Percentiles rank a stretch among this genome's conserved stretches.
These are phyloP conservation scores for Opeltia flavorubescens DNA, from an alignment of 495 filamentous ascomycete species.

Conservation along the genomic window DNA sequence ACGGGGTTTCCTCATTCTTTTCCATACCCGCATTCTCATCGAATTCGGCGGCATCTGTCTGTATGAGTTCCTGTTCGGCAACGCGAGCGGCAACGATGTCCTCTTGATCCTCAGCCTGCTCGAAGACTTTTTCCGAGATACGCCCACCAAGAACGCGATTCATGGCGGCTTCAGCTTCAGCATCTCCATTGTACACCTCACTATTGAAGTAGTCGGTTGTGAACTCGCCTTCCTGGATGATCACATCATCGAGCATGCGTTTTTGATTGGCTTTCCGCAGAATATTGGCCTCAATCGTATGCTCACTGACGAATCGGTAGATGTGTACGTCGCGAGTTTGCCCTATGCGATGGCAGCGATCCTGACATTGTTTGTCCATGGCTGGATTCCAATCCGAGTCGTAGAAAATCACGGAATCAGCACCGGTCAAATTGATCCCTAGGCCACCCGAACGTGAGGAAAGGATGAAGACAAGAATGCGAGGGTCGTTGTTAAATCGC, in stretches of 20 bases:
- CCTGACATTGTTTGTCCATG: slow-evolving; percentile 99
- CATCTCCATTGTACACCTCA: slow-evolving; percentile 42
- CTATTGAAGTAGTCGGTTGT: slow-evolving; percentile 94
- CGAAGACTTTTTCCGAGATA: slow-evolving; percentile 49
- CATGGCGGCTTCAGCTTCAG: slow-evolving; percentile 65
- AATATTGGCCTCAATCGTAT: slow-evolving; percentile 98
- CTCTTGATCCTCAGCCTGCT: slow-evolving; percentile 83
- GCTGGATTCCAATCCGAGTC: slow-evolving; percentile 99
- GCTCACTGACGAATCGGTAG: slow-evolving; percentile 91
- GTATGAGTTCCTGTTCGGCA: slow-evolving; percentile 74
- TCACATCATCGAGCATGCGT: slow-evolving; percentile 91
- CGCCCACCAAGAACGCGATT: slow-evolving; percentile 62
- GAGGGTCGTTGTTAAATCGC: slow-evolving; percentile 87
- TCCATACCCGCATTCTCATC: slow-evolving; percentile 50
- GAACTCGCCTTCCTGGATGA: slow-evolving; percentile 97
- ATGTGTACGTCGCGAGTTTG: slow-evolving; percentile 98
- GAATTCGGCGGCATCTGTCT: slow-evolving; percentile 84
- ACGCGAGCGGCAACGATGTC: slow-evolving; percentile 77
- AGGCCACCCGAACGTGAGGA: slow-evolving; percentile 89
- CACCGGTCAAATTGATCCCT: slow-evolving; percentile 92
- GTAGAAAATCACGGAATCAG: slow-evolving; percentile 98
- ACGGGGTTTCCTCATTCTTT: slow-evolving; percentile 14
- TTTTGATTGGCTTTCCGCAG: slow-evolving; percentile 94
- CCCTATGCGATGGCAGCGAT: slow-evolving; percentile 93
- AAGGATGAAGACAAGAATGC: slow-evolving; percentile 89